A percentile compares a stretch with the other conserved stretches of the same genome.
These are phyloP conservation scores for Colletotrichum melonis DNA, from an alignment of 2,329 filamentous ascomycete genomes.

Conservation along the genomic window DNA sequence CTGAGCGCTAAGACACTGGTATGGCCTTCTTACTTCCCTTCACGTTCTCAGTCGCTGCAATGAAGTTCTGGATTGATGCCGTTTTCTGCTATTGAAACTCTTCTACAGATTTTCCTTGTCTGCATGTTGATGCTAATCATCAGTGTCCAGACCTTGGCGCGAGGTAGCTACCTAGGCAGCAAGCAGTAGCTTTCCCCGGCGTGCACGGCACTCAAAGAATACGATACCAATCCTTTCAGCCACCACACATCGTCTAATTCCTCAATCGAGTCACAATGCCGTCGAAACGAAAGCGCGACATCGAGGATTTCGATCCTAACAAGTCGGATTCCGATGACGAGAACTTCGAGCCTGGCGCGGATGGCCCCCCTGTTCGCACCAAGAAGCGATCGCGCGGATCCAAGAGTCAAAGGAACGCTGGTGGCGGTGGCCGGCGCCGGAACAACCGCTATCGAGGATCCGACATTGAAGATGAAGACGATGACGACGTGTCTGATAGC, in stretches of 20 bases:
- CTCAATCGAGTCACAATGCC: constrained; percentile 47
- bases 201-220: constrained; percentile 23
- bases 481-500: constrained; percentile 64
- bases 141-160: neutral
- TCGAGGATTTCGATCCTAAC: constrained; percentile 73
- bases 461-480: constrained; percentile 71
- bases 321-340: constrained; percentile 75
- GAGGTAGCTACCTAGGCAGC: constrained; percentile 4
- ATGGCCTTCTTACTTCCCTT: constrained; percentile 15
- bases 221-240: constrained; percentile 4
- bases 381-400: constrained; percentile 48
- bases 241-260: neutral
- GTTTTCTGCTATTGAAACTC: neutral
- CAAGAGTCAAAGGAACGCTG: constrained; percentile 50
- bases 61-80: neutral
- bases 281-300: constrained; percentile 68
- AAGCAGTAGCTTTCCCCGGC: neutral
- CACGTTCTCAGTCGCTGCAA: neutral
- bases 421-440: constrained; percentile 50
- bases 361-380: constrained; percentile 54
- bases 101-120: neutral
- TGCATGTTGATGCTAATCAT: constrained; percentile 1
- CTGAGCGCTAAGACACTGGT: constrained; percentile 22
- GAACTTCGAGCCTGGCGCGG: constrained; percentile 68
- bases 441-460: constrained; percentile 65